Conservation (phyloP, 148 eudicot genomes). For the Amaranthus cruentus region DNA sequence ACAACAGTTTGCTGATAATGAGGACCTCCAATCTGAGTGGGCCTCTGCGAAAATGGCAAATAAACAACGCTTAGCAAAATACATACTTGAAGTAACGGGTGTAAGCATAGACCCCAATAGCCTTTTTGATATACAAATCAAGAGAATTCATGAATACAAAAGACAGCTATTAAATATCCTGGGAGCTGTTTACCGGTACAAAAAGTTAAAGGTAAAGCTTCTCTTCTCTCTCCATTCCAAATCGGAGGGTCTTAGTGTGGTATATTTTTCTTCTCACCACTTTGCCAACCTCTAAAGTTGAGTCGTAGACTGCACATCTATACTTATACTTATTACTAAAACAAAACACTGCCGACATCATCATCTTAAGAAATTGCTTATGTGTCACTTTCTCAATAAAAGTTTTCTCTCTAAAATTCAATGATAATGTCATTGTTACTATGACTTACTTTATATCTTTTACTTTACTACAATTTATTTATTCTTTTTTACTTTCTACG, state of each 20-base stretch:
- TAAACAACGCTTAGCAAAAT: slow-evolving; percentile 79
- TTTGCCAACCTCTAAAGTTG: background rate
- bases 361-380: too few relatives aligned
- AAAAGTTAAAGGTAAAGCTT: slow-evolving; percentile 76
- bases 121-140: slow-evolving; percentile 96
- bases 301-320: background rate
- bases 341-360: too few relatives aligned
- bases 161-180: slow-evolving; percentile 91
- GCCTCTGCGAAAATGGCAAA: slow-evolving; percentile 92
- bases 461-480: too few relatives aligned
- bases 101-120: slow-evolving; percentile 79
- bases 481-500: too few relatives aligned
- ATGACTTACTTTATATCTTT: too few relatives aligned
- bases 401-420: too few relatives aligned
- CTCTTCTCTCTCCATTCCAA: background rate
- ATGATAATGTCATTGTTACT: too few relatives aligned
- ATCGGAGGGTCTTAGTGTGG: background rate
- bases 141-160: slow-evolving; percentile 96
- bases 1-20: slow-evolving; percentile 75
- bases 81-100: slow-evolving; percentile 75
- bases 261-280: background rate
- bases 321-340: background rate
- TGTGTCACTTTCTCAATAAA: too few relatives aligned
- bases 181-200: slow-evolving; percentile 86
- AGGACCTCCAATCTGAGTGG: slow-evolving; percentile 82